A percentile compares a stretch with the other conserved stretches of the same genome.
phyloP scores from a whole-genome alignment of 1,284 basidiomycete genomes.

The Heterobasidion irregulare region DNA sequence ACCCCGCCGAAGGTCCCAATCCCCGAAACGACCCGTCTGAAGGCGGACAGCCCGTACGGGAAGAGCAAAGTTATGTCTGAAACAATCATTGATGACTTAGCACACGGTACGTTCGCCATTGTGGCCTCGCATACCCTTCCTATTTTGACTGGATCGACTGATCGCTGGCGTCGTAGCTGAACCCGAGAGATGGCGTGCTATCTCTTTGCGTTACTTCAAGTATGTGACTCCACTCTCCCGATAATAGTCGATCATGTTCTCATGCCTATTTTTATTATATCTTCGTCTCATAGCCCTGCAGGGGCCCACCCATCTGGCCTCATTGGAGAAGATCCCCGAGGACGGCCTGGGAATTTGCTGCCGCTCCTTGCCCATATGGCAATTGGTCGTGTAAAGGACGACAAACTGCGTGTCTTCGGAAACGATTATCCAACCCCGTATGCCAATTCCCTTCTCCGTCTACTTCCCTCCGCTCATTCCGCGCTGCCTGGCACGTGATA shows the following conservation, averaged over 20 bases:
- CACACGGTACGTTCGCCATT: conserved; percentile 47
- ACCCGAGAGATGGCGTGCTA: conserved; percentile 65
- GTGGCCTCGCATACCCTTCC: background rate
- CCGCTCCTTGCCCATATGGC: conserved; percentile 96
- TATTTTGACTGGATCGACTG: background rate
- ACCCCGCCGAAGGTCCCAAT: conserved; percentile 91
- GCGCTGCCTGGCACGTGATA: background rate
- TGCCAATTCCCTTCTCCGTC: background rate
- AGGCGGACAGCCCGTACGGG: conserved; percentile 92
- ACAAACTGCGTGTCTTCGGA: conserved; percentile 88
- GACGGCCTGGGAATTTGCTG: conserved; percentile 91
- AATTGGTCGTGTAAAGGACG: conserved; percentile 78
- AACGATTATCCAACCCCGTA: conserved; percentile 93
- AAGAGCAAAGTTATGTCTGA: conserved; percentile 95
- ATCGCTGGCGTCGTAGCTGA: conserved; percentile 39
- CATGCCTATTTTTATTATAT: conserved; percentile 8
- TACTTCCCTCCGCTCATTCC: background rate
- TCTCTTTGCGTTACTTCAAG: conserved; percentile 97
- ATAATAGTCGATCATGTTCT: background rate
- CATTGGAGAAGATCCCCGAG: conserved; percentile 95
- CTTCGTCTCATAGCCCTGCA: conserved; percentile 59
- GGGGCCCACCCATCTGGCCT: conserved; percentile 94
- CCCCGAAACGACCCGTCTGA: conserved; percentile 83
- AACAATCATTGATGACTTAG: conserved; percentile 85
- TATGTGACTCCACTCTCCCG: conserved; percentile 28